A percentile compares a stretch with the other conserved stretches of the same genome.
These are phyloP conservation scores for Talaromyces sp. DNA, from an alignment of 2,329 filamentous ascomycete genomes.

Conservation along the genomic window DNA sequence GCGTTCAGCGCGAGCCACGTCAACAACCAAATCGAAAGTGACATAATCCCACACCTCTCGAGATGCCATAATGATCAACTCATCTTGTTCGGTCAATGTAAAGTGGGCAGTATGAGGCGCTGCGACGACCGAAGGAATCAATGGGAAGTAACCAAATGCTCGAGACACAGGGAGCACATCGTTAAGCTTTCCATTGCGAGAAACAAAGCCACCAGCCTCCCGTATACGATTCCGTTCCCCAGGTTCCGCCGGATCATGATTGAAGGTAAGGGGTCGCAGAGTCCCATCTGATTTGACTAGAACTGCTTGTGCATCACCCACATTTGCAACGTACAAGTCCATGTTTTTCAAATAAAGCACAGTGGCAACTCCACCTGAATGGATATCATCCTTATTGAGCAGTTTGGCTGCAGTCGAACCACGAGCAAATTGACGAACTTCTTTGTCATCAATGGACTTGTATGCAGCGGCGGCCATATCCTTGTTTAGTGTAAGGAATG, in stretches of 20 bases:
- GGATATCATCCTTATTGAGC: conserved; percentile 82
- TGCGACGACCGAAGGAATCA: conserved; percentile 90
- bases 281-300: conserved; percentile 85
- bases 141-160: conserved; percentile 89
- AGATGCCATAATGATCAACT: conserved; percentile 88
- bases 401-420: conserved; percentile 70
- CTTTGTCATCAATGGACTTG: conserved; percentile 73
- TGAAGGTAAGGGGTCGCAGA: conserved; percentile 78
- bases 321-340: conserved; percentile 90
- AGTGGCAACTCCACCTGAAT: conserved; percentile 86
- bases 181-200: conserved; percentile 88
- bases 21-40: conserved; percentile 82
- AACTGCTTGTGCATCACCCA: conserved; percentile 94
- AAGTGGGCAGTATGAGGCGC: conserved; percentile 78
- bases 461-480: conserved; percentile 83
- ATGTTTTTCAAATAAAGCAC: conserved; percentile 85
- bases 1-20: conserved; percentile 82
- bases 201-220: conserved; percentile 93
- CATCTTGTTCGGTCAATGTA: conserved; percentile 79
- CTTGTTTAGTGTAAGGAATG: conserved; percentile 89
- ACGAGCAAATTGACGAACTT: conserved; percentile 59
- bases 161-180: conserved; percentile 87
- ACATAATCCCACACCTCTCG: conserved; percentile 95
- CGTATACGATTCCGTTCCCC: conserved; percentile 83
- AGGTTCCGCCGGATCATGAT: conserved; percentile 88